Base-by-base conservation (phyloP, 2,329 filamentous ascomycete genomes). In the Rosellinia necatrix region DNA sequence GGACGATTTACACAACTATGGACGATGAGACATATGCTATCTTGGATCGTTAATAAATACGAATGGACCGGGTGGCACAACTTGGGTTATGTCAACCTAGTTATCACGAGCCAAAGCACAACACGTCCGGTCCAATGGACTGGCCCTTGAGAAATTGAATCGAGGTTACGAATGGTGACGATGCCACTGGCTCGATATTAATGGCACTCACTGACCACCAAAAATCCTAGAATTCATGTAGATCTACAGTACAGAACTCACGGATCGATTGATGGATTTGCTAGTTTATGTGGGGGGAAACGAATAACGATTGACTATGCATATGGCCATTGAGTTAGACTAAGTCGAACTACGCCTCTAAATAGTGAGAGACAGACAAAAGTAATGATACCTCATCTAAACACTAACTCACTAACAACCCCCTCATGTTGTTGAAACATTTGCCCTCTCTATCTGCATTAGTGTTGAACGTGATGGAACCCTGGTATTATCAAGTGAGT, bases 11-110 rank as follows among this genome's bases (percentile, higher is more conserved):
- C 75, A 91, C 91, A 24, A 99, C 96, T 8, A 82, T 96, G 6
- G 92, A 97, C 74, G 93, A 97, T 68, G 83, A 90, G 73, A 97
- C 93, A 1, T 97, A 90, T 88, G 91, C 91, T 38, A 78, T 96
- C 61, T 77, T 97, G 58, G 90, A 96, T 56, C 84, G 58, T 10
- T 66, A 68, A 29, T 66, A 46, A 56, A 29, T 66, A 46, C 56
- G 38, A n/a, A 35, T 42, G 34, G 12, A 21, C 19, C 8, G 21
- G 19, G 21, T 15, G 17, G 32, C 9, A 13, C 12, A 22, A 32
- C 22, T 42, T n/a, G 13, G n/a, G n/a, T n/a, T 35, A 25, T 24
- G 19, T 32, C 46, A 25, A 22, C 7, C 10, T 12, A 19, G 8
- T 9, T 19, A 40, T 17, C 46, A 15, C 15, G 15, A 30, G 32